Base-by-base conservation (phyloP, 208 protist species). In the Leishmania amazonensis region DNA sequence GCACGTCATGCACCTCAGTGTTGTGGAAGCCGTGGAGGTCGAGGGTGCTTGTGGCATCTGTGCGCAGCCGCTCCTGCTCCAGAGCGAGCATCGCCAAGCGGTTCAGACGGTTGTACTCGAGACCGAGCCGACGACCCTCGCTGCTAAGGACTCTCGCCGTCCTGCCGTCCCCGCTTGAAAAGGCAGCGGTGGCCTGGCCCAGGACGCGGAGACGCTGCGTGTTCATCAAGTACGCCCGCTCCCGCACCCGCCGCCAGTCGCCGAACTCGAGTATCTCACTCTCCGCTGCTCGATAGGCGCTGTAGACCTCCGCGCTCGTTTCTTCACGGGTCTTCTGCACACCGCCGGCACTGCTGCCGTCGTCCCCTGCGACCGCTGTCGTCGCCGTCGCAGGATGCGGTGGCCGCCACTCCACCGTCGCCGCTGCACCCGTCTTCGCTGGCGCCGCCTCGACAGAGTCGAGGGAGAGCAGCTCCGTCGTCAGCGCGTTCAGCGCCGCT, bases 11-110 rank as follows among this genome's bases (percentile, higher is more conserved):
- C 42, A 84, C 91, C 87, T 97, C 94, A 1, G 85, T 76, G 31
- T 85, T 82, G 83, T 97, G 93, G 80, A 97, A 97, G 42, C 89
- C 90, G 84, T 97, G 94, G 24, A 97, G 81, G 75, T 97, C 94
- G 7, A 97, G 84, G 28, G 88, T 90, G 51, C 80, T 89, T 28
- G 80, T 80, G 2, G 90, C 74, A 49, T 90, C 77, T 28, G 15
- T 67, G 15, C 67, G 40, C 60, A 92, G 79, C 47, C 90, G 87
- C 84, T 96, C 91, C 45, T 87, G 87, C 84, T 96, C 94, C 45
- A 97, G 87, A 31, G 91, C 87, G 17, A 95, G 77, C 94, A 96
- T 96, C 68, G 94, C 93, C 40, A 97, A 75, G 2, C 88, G 90
- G 71, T 97, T 97, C n/a, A 97, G 83, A 0, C 87, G 89, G 21